These are phyloP conservation scores for Microcyclospora pomicola DNA, from an alignment of 2,329 filamentous ascomycete species.

Conservation along the genomic window DNA sequence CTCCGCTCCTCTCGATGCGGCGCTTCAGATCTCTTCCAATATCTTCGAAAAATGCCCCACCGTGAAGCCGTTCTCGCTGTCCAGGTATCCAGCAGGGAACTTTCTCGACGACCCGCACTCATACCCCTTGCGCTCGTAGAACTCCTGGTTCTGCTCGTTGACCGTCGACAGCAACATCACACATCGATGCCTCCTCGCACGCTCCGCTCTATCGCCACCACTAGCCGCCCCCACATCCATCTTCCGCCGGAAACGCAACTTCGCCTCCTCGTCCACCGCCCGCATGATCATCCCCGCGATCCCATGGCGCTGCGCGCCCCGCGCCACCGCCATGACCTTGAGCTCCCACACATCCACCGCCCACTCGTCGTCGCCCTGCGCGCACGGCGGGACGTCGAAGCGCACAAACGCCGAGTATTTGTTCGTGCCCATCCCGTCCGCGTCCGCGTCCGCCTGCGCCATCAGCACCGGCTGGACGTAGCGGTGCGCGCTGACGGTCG, in stretches of 20 bases:
- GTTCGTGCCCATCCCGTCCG: neutral
- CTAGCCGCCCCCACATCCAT: neutral
- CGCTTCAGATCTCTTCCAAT: neutral
- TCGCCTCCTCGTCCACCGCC: slow-evolving; percentile 8
- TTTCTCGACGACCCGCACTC: slow-evolving; percentile 8
- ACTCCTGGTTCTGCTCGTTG: slow-evolving; percentile 8
- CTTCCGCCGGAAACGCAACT: slow-evolving; percentile 3
- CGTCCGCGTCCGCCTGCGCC: neutral
- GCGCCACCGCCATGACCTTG: slow-evolving; percentile 7
- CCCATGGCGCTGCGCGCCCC: slow-evolving; percentile 5
- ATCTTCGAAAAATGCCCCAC: slow-evolving; percentile 10
- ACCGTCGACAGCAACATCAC: slow-evolving; percentile 10
- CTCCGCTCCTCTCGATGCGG: no score
- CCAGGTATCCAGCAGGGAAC: slow-evolving; percentile 6
- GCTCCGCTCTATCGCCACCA: neutral
- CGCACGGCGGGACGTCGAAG: neutral
- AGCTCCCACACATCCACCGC: slow-evolving; percentile 8
- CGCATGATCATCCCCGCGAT: slow-evolving; percentile 10
- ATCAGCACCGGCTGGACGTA: slow-evolving; percentile 2
- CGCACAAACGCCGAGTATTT: neutral
- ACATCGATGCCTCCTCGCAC: neutral
- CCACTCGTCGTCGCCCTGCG: neutral
- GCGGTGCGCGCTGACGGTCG: slow-evolving; percentile 6
- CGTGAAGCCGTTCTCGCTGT: slow-evolving; percentile 7
- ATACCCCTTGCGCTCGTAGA: slow-evolving; percentile 7